Evolutionary conservation across 805 yeast species (phyloP).

Genomic region (Metschnikowia proteae): DNA sequence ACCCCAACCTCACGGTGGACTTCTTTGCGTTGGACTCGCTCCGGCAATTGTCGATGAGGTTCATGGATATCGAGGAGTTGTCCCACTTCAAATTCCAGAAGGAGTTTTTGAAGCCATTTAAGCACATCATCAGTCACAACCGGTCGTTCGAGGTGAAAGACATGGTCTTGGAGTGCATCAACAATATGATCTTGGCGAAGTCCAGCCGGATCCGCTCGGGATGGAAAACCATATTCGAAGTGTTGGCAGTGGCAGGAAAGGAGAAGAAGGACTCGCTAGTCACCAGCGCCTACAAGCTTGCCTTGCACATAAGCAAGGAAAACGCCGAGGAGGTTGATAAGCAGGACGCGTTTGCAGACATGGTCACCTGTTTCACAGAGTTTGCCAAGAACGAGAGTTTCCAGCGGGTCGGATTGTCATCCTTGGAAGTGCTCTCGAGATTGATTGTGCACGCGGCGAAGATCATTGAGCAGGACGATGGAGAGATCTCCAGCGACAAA

Average conservation of each 20-base stretch:
- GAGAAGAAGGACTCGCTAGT: conserved; percentile 58
- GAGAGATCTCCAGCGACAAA: conserved; percentile 7
- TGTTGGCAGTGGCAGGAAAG: conserved; percentile 69
- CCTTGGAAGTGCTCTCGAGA: conserved; percentile 68
- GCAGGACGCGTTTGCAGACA: conserved; percentile 65
- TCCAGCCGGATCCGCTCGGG: conserved; percentile 80
- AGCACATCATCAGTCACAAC: conserved; percentile 68
- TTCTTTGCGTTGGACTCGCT: conserved; percentile 91
- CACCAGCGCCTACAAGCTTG: conserved; percentile 57
- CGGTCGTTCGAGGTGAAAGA: conserved; percentile 69
- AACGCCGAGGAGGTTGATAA: conserved; percentile 58
- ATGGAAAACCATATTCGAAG: conserved; percentile 85
- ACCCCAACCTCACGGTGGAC: conserved; percentile 69
- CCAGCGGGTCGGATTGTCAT: conserved; percentile 76
- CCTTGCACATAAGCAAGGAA: conserved; percentile 57
- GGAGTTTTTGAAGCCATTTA: conserved; percentile 89
- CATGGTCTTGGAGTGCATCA: conserved; percentile 85
- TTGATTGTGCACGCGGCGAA: conserved; percentile 59
- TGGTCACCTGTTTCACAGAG: conserved; percentile 72
- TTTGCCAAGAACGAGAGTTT: conserved; percentile 80
- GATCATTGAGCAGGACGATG: conserved; percentile 18
- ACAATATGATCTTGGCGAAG: conserved; percentile 77
- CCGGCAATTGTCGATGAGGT: conserved; percentile 88
- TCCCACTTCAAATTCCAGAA: conserved; percentile 94
- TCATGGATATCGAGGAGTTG: conserved; percentile 88